A percentile compares a stretch with the other conserved stretches of the same genome.
Conservation (phyloP, 2,329 filamentous ascomycete species). For the Sphaerostilbella broomeana region DNA sequence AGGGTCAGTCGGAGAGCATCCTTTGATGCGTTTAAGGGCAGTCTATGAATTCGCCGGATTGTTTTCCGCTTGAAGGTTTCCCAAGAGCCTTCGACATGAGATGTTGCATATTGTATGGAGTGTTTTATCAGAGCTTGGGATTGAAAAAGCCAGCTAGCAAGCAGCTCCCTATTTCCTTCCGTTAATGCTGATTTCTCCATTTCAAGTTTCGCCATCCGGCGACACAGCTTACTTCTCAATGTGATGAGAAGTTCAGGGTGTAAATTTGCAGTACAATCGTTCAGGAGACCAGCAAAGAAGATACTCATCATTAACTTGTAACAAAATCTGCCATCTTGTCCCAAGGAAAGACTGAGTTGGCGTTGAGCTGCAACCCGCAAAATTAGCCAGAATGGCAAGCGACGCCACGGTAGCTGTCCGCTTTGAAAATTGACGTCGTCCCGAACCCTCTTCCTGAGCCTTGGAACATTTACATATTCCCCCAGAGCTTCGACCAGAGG, state of each 20-base stretch:
- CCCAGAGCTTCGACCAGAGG: conserved; percentile 8
- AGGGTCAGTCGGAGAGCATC: conserved; percentile 31
- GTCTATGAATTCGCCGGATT: conserved; percentile 32
- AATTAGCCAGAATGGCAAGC: conserved; percentile 11
- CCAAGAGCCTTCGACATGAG: conserved; percentile 32
- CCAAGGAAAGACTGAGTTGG: conserved; percentile 26
- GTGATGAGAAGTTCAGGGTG: background rate
- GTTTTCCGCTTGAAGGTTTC: conserved; percentile 31
- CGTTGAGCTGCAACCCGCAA: conserved; percentile 12
- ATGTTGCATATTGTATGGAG: conserved; percentile 14
- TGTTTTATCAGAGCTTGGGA: background rate
- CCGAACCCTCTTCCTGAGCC: conserved; percentile 51
- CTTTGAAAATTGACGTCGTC: conserved; percentile 35
- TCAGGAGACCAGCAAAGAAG: background rate
- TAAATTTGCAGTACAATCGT: conserved; percentile 29
- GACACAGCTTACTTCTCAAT: conserved; percentile 10
- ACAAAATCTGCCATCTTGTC: background rate
- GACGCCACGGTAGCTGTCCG: conserved; percentile 2
- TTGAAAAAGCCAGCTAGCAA: background rate
- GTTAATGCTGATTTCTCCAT: conserved; percentile 35
- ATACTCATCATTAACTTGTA: conserved; percentile 11
- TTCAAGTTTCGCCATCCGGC: conserved; percentile 9
- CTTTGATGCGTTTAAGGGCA: conserved; percentile 32
- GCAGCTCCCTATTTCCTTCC: too few relatives aligned
- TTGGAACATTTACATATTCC: conserved; percentile 24